These are phyloP conservation scores for Apiotrichum montevideense DNA, from an alignment of 1,284 basidiomycete genomes.

Conservation along the genomic window DNA sequence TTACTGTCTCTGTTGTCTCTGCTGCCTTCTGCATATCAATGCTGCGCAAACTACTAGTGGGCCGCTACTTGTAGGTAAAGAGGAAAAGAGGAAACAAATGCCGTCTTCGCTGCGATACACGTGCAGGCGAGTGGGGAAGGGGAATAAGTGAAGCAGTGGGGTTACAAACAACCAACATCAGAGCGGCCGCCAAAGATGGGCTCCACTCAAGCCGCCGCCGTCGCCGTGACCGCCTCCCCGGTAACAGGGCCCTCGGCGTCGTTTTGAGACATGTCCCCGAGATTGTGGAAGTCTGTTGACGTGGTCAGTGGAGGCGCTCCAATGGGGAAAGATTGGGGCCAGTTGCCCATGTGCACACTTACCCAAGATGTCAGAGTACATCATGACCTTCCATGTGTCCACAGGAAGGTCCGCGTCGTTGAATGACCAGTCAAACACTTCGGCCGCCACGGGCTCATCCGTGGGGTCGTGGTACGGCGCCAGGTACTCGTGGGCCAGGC, in stretches of 20 bases:
- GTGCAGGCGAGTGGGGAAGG: neutral
- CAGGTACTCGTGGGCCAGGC: constrained; percentile 90
- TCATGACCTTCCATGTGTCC: constrained; percentile 99
- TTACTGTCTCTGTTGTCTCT: neutral
- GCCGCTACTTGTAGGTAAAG: constrained; percentile 2
- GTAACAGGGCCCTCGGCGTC: constrained; percentile 46
- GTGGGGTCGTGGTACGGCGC: constrained; percentile 97
- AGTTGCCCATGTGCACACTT: constrained; percentile 29
- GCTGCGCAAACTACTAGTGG: neutral
- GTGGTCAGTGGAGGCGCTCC: constrained; percentile 1
- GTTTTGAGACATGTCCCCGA: constrained; percentile 45
- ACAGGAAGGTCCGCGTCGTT: constrained; percentile 99
- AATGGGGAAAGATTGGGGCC: neutral
- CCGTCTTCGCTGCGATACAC: neutral
- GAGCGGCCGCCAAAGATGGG: neutral
- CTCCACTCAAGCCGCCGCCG: constrained; percentile 19
- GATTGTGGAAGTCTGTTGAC: constrained; percentile 51
- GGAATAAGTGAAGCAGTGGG: neutral
- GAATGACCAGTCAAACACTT: constrained; percentile 99
- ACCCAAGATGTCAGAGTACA: constrained; percentile 95
- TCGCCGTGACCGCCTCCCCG: constrained; percentile 32
- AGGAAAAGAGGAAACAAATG: neutral
- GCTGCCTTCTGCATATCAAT: constrained; percentile 1
- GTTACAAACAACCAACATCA: constrained; percentile 2
- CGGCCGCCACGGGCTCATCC: constrained; percentile 88